Evolutionary conservation across 1,284 basidiomycete species (phyloP).

Genomic region (Puccinia hordei): DNA sequence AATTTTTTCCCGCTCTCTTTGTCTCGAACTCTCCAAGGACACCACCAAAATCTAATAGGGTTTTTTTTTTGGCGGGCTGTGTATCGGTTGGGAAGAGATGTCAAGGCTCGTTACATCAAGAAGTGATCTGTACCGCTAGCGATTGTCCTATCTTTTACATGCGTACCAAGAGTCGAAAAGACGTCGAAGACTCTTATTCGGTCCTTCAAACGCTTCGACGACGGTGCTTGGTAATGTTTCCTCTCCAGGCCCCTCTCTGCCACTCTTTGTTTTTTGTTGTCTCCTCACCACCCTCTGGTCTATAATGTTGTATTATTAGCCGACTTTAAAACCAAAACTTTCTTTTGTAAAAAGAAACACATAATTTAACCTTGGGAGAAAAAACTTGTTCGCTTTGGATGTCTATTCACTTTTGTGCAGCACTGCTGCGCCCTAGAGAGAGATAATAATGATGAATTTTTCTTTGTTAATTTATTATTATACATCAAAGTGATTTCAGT

Average conservation of each 20-base stretch:
- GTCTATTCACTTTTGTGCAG: too few relatives aligned
- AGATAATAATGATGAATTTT: too few relatives aligned
- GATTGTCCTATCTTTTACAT: conserved; percentile 56
- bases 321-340: not conserved
- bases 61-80: not conserved
- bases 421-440: too few relatives aligned
- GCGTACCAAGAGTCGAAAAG: conserved; percentile 54
- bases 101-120: conserved; percentile 91
- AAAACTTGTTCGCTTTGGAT: too few relatives aligned
- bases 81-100: conserved; percentile 65
- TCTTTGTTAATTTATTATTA: too few relatives aligned
- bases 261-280: not conserved
- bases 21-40: not conserved
- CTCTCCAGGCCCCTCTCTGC: too few relatives aligned
- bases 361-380: too few relatives aligned
- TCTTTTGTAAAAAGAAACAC: too few relatives aligned
- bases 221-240: conserved; percentile 53
- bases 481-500: too few relatives aligned
- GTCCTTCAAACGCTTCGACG: conserved; percentile 54
- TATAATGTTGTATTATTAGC: not conserved
- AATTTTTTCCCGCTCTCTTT: not conserved
- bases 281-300: not conserved
- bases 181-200: conserved; percentile 53
- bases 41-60: not conserved
- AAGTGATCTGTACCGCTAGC: conserved; percentile 52